These are phyloP conservation scores for Streptanthus diversifolius DNA, from an alignment of 345 rosid species.

Conservation along the genomic window DNA sequence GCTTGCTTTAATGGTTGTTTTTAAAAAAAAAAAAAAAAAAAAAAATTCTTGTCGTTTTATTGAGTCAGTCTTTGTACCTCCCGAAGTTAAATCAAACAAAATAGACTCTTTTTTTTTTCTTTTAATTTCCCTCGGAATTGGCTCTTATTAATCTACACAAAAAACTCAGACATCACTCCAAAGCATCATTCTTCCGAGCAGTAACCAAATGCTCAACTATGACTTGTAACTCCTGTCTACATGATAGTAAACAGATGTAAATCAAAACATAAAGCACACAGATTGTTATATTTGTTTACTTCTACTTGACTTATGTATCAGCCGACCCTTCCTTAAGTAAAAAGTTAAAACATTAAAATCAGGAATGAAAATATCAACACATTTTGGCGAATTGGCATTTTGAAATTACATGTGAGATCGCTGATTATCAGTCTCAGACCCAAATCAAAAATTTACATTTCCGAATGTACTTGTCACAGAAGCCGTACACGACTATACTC, in stretches of 20 bases:
- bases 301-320: not conserved
- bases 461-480: slow-evolving; percentile 1
- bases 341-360: not conserved
- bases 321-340: not conserved
- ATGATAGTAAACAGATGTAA: not conserved
- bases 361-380: not conserved
- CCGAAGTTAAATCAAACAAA: not conserved
- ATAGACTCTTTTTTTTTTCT: not conserved
- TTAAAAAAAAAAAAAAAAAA: too few species aligned
- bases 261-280: not conserved
- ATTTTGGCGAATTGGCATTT: not conserved
- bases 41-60: too few species aligned
- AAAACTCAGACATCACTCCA: not conserved
- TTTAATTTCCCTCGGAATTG: not conserved
- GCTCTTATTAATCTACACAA: not conserved
- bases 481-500: slow-evolving; percentile 19
- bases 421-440: not conserved
- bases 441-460: not conserved
- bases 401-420: not conserved
- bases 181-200: not conserved
- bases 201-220: not conserved
- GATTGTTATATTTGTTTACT: not conserved
- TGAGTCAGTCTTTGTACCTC: slow-evolving; percentile 5
- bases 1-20: not conserved
- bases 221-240: not conserved